These are phyloP conservation scores for Agaricales sp. DNA, from an alignment of 1,284 basidiomycete species.

Conservation along the genomic window DNA sequence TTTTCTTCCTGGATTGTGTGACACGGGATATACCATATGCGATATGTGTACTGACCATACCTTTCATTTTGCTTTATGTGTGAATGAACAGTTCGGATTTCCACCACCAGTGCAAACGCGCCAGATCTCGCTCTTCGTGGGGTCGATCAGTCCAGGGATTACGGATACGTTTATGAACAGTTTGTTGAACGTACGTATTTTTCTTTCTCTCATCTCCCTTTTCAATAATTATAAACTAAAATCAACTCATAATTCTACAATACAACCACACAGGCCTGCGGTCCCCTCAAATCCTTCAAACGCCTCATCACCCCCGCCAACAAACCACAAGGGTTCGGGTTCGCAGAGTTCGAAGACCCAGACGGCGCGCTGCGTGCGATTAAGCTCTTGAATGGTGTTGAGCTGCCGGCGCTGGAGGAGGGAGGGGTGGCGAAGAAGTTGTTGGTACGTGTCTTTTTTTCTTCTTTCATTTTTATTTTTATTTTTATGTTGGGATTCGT, in stretches of 20 bases:
- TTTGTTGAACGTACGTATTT: conserved; percentile 35
- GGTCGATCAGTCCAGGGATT: conserved; percentile 92
- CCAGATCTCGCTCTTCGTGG: conserved; percentile 78
- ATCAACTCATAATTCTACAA: too few relatives aligned
- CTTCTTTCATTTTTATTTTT: conserved; percentile 16
- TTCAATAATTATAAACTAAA: background rate
- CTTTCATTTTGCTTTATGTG: too few relatives aligned
- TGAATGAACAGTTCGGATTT: too few relatives aligned
- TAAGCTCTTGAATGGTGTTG: conserved; percentile 71
- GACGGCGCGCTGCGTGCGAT: conserved; percentile 81
- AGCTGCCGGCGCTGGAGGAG: conserved; percentile 81
- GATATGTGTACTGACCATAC: too few relatives aligned
- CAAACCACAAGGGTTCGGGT: conserved; percentile 92
- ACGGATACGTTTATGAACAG: conserved; percentile 71
- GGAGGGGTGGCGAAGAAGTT: conserved; percentile 80
- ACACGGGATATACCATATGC: too few relatives aligned
- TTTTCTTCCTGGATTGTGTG: too few relatives aligned
- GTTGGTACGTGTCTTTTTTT: conserved; percentile 46
- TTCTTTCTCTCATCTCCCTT: conserved; percentile 3
- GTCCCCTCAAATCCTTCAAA: conserved; percentile 80
- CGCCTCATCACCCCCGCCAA: conserved; percentile 82
- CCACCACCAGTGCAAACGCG: conserved; percentile 50
- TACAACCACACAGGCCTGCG: conserved; percentile 72
- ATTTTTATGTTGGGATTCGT: conserved; percentile 24
- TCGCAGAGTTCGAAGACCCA: conserved; percentile 86